Evolutionary conservation across 2,329 filamentous ascomycete genomes (phyloP).

Genomic region (Cordyceps javanica): DNA sequence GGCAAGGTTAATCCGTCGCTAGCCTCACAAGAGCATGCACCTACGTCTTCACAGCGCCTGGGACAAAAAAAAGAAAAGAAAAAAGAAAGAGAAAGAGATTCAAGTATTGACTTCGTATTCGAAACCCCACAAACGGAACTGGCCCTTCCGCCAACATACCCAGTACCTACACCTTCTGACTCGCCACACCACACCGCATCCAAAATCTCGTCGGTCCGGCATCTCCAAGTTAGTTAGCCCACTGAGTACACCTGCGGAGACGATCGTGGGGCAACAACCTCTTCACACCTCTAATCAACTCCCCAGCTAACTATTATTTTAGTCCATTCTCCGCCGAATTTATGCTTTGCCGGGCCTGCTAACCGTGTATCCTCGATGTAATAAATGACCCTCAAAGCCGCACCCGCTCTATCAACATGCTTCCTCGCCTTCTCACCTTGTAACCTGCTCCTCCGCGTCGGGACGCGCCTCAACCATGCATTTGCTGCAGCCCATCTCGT

Average conservation of each 20-base stretch:
- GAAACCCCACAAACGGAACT: background rate
- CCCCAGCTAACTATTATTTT: background rate
- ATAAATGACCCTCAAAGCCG: background rate
- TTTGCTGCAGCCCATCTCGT: slow-evolving; percentile 10
- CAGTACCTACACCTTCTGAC: background rate
- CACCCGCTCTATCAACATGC: background rate
- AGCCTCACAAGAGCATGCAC: no score
- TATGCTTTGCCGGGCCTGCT: background rate
- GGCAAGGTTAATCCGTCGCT: no score
- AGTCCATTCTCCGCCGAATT: background rate
- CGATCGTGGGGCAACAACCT: slow-evolving; percentile 6
- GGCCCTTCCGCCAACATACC: background rate
- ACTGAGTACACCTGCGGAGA: background rate
- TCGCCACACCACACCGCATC: background rate
- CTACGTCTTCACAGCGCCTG: no score
- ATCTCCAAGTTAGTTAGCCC: background rate
- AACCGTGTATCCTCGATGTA: background rate
- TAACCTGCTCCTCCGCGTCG: background rate
- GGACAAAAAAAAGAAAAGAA: no score
- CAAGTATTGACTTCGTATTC: background rate
- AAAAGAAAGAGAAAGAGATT: background rate
- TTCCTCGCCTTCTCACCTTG: background rate
- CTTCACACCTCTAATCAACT: background rate
- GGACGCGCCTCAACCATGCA: slow-evolving; percentile 8
- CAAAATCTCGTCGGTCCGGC: slow-evolving; percentile 4